A percentile compares a stretch with the other conserved stretches of the same genome.
phyloP scores from a whole-genome alignment of 2,329 filamentous ascomycete species.

The Sclerotinia sclerotiorum region DNA sequence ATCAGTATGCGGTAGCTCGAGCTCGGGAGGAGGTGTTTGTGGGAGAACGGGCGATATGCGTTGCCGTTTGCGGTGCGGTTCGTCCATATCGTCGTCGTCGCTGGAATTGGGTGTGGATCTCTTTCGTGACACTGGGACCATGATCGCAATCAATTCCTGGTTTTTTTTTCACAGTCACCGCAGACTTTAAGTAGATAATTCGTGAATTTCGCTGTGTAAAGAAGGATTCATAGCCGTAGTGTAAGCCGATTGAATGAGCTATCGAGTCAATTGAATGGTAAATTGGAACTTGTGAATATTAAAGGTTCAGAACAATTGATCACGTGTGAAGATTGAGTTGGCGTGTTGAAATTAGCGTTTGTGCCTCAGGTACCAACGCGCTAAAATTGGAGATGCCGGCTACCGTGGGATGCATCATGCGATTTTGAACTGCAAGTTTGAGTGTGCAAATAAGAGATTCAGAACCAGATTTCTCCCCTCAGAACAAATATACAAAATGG shows the following conservation, averaged over 20 bases:
- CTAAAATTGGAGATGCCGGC: slow-evolving; percentile 15
- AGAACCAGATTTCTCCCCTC: slow-evolving; percentile 34
- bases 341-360: background rate
- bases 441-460: slow-evolving; percentile 33
- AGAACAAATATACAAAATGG: slow-evolving; percentile 37
- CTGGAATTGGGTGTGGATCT: slow-evolving; percentile 33
- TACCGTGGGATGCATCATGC: slow-evolving; percentile 27
- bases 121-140: slow-evolving; percentile 33
- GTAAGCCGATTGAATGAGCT: background rate
- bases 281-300: background rate
- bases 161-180: background rate
- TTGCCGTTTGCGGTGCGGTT: slow-evolving; percentile 34
- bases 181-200: background rate
- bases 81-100: slow-evolving; percentile 36
- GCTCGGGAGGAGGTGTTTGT: slow-evolving; percentile 35
- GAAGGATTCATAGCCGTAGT: slow-evolving; percentile 1
- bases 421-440: slow-evolving; percentile 30
- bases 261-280: background rate
- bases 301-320: background rate
- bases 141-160: slow-evolving; percentile 12
- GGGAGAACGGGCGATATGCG: slow-evolving; percentile 31
- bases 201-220: background rate
- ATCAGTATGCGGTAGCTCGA: slow-evolving; percentile 12
- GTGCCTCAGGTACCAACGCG: slow-evolving; percentile 9
- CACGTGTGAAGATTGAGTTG: slow-evolving; percentile 10